Evolutionary conservation across 2,329 filamentous ascomycete species (phyloP).

Genomic region (Colletotrichum simmondsii): DNA sequence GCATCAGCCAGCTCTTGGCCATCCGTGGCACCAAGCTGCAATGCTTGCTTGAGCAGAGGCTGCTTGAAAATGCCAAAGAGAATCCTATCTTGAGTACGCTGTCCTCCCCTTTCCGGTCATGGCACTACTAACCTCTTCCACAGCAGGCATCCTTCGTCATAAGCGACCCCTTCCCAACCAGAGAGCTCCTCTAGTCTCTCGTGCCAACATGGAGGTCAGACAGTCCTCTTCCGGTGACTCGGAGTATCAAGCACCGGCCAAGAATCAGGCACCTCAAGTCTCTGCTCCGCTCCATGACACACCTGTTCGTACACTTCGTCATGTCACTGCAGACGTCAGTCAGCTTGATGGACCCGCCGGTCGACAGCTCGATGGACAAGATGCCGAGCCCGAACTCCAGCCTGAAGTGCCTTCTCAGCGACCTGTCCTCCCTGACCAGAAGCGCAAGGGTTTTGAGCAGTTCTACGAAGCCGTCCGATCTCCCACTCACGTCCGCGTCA

Average conservation of each 20-base stretch:
- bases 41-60: constrained; percentile 7
- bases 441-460: constrained; percentile 72
- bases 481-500: constrained; percentile 74
- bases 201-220: constrained; percentile 15
- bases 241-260: background rate
- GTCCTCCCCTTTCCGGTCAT: too few species aligned
- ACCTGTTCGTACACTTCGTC: background rate
- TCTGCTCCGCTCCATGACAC: background rate
- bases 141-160: constrained; percentile 28
- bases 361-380: constrained; percentile 52
- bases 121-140: background rate
- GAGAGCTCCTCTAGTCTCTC: constrained; percentile 18
- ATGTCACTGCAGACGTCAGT: background rate
- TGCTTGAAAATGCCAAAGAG: constrained; percentile 19
- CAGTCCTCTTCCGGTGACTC: constrained; percentile 28
- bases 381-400: constrained; percentile 43
- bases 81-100: constrained; percentile 8
- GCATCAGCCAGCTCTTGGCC: constrained; percentile 21
- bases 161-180: constrained; percentile 5
- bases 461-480: constrained; percentile 77
- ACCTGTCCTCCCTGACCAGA: constrained; percentile 54
- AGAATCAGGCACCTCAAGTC: background rate
- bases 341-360: constrained; percentile 28
- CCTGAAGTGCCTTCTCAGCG: constrained; percentile 33
- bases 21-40: constrained; percentile 21